A percentile compares a stretch with the other conserved stretches of the same genome.
phyloP scores from a whole-genome alignment of 1,284 basidiomycete species.

The Trichosporon inkin region DNA sequence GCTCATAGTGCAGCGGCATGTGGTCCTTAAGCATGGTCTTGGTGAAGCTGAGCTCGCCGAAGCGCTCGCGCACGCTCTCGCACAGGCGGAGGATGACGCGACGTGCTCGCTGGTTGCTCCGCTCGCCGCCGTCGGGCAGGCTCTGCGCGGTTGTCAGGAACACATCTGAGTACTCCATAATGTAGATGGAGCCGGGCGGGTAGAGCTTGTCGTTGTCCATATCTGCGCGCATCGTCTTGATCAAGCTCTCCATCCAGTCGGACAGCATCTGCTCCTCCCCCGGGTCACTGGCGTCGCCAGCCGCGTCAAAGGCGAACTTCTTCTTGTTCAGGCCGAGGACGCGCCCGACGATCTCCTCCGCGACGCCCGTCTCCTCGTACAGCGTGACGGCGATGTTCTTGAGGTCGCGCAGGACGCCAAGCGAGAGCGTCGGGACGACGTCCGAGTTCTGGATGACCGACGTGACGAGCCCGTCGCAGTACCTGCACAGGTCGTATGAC shows the following conservation, averaged over 20 bases:
- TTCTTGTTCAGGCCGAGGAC: conserved; percentile 43
- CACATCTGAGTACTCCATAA: conserved; percentile 50
- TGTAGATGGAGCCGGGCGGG: conserved; percentile 45
- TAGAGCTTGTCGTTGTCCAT: conserved; percentile 53
- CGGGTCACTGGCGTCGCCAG: background rate
- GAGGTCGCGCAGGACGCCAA: conserved; percentile 54
- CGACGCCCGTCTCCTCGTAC: conserved; percentile 49
- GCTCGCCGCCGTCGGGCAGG: background rate
- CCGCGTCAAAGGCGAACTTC: conserved; percentile 29
- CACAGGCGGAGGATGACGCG: conserved; percentile 51
- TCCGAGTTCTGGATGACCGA: conserved; percentile 51
- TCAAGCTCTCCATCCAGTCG: conserved; percentile 51
- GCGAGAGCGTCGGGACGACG: conserved; percentile 46
- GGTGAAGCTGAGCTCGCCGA: conserved; percentile 52
- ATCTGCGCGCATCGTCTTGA: conserved; percentile 51
- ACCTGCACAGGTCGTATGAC: conserved; percentile 51
- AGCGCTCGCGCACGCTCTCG: conserved; percentile 53
- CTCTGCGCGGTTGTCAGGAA: conserved; percentile 36
- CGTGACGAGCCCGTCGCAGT: conserved; percentile 52
- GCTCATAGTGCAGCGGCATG: conserved; percentile 45
- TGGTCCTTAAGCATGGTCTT: conserved; percentile 49
- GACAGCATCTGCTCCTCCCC: conserved; percentile 30
- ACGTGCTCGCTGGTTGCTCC: conserved; percentile 43
- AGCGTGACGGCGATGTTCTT: conserved; percentile 53
- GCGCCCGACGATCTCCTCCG: conserved; percentile 54